These are phyloP conservation scores for Hanseniaspora clermontiae DNA, from an alignment of 805 yeast genomes.

Conservation along the genomic window DNA sequence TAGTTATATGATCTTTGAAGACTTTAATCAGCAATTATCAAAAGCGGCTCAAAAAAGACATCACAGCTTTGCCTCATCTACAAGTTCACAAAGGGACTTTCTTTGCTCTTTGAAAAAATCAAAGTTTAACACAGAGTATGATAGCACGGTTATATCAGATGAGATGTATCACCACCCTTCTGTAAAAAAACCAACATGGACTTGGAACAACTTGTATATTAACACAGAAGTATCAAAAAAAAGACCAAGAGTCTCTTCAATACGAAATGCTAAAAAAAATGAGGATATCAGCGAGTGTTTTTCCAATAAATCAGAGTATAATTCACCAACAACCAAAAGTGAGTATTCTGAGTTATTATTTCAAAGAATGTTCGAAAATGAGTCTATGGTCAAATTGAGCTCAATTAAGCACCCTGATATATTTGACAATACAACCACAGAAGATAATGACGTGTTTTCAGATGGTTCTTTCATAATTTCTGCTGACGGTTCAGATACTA, in stretches of 20 bases:
- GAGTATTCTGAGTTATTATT: not conserved
- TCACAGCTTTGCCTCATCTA: not conserved
- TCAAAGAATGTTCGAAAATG: not conserved
- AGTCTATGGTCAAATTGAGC: not conserved
- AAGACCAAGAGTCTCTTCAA: not conserved
- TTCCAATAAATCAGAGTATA: not conserved
- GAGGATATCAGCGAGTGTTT: not conserved
- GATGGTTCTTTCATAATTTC: not conserved
- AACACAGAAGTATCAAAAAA: not conserved
- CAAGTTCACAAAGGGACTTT: not conserved
- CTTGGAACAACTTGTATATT: not conserved
- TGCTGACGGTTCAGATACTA: not conserved
- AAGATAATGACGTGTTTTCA: not conserved
- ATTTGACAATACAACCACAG: not conserved
- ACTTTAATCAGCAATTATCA: not conserved
- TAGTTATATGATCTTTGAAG: not conserved
- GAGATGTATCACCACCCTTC: slow-evolving; percentile 9
- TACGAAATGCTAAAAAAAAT: too few relatives aligned
- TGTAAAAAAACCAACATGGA: not conserved
- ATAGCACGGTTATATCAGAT: not conserved
- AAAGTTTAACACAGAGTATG: not conserved
- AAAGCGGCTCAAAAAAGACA: not conserved
- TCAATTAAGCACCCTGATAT: not conserved
- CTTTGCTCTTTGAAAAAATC: not conserved
- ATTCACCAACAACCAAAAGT: not conserved